Conservation (phyloP, 1,284 basidiomycete genomes). For the Tylopilus sp. region DNA sequence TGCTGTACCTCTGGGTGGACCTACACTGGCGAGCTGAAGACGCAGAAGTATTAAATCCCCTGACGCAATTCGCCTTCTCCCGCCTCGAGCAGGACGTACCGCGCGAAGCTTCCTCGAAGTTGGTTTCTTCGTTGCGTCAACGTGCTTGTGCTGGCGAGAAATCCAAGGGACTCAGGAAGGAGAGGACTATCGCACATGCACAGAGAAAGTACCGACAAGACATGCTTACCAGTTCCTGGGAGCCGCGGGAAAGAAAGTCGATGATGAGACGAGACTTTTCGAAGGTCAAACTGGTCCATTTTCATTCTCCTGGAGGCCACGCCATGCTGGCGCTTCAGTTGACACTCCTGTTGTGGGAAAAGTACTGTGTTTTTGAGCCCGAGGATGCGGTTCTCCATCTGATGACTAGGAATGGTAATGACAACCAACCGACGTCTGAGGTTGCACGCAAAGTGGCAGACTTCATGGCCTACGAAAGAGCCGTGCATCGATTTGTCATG, state of each 20-base stretch:
- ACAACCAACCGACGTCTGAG: conserved; percentile 22
- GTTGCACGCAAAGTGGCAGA: conserved; percentile 25
- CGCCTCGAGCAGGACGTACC: conserved; percentile 33
- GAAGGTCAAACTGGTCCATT: conserved; percentile 27
- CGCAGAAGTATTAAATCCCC: conserved; percentile 33
- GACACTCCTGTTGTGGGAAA: conserved; percentile 36
- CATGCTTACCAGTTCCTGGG: conserved; percentile 25
- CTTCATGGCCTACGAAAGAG: conserved; percentile 38
- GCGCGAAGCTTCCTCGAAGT: conserved; percentile 20
- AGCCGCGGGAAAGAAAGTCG: conserved; percentile 26
- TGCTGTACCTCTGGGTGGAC: conserved; percentile 74
- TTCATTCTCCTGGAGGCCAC: conserved; percentile 36
- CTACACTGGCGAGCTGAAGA: conserved; percentile 67
- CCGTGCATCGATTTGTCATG: conserved; percentile 40
- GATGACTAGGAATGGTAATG: conserved; percentile 28
- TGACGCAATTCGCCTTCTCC: conserved; percentile 36
- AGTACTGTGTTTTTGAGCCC: conserved; percentile 39
- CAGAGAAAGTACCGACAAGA: conserved; percentile 22
- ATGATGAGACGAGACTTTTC: conserved; percentile 30
- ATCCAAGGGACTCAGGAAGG: conserved; percentile 21
- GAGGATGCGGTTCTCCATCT: conserved; percentile 41
- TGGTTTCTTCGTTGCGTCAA: conserved; percentile 26
- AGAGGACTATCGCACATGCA: conserved; percentile 30
- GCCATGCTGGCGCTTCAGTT: conserved; percentile 43
- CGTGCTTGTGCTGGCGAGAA: conserved; percentile 22